Evolutionary conservation across 352 stramenopile species (phyloP).

Genomic region (Pythium brachiatum): DNA sequence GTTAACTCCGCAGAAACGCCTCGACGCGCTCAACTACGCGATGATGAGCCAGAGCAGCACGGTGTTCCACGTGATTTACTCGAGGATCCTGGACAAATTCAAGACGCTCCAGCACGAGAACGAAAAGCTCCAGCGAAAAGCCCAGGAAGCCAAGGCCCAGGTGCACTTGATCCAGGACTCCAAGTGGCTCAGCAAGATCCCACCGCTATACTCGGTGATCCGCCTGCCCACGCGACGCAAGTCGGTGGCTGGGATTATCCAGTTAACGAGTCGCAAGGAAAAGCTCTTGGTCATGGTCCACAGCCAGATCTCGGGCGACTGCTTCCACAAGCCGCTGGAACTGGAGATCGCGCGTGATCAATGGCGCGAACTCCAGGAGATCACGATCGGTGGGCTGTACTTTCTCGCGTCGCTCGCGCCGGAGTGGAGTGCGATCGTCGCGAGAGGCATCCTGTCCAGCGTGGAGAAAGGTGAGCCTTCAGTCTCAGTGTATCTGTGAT

Average conservation of each 20-base stretch:
- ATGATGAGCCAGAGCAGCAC: constrained; percentile 25
- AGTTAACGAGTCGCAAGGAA: constrained; percentile 8
- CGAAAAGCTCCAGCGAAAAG: constrained; percentile 24
- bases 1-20: constrained; percentile 11
- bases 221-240: constrained; percentile 15
- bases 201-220: constrained; percentile 17
- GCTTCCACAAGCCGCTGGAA: constrained; percentile 21
- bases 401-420: constrained; percentile 17
- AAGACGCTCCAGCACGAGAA: constrained; percentile 24
- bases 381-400: constrained; percentile 21
- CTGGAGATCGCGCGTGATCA: constrained; percentile 19
- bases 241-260: constrained; percentile 11
- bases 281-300: constrained; percentile 22
- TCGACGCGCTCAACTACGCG: constrained; percentile 22
- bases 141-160: constrained; percentile 20
- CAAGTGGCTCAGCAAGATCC: constrained; percentile 27
- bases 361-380: constrained; percentile 19
- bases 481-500: neutral
- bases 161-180: constrained; percentile 23
- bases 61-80: constrained; percentile 24
- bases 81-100: constrained; percentile 20
- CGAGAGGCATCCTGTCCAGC: constrained; percentile 16
- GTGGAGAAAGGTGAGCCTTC: constrained; percentile 16
- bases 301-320: constrained; percentile 22
- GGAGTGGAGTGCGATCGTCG: constrained; percentile 1